Conservation (phyloP, 257 asterid species). For the Ocimum tenuiflorum region DNA sequence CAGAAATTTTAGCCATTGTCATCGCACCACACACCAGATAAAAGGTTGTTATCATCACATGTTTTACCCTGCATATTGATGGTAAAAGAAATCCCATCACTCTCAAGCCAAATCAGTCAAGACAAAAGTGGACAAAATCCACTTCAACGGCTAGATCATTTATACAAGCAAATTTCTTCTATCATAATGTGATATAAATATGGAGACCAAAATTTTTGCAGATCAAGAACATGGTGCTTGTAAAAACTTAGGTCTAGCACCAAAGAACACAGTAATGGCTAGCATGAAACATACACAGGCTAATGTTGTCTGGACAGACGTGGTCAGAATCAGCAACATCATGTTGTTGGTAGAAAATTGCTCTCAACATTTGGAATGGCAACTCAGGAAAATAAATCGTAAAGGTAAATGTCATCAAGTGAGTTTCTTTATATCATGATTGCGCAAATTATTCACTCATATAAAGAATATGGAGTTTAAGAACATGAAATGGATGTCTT, state of each 20-base stretch:
- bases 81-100: conserved; percentile 2
- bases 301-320: background rate
- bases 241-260: background rate
- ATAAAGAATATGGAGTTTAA: conserved; percentile 4
- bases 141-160: background rate
- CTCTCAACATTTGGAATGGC: background rate
- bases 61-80: conserved; percentile 62
- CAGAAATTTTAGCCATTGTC: conserved; percentile 92
- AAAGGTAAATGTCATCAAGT: background rate
- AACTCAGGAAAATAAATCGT: background rate
- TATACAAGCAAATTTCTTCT: background rate
- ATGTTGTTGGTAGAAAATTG: background rate
- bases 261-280: background rate
- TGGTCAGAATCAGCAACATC: background rate
- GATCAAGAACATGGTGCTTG: background rate
- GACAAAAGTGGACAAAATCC: background rate
- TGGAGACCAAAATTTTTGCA: background rate
- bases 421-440: background rate
- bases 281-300: background rate
- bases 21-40: conserved; percentile 90
- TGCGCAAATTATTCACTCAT: background rate
- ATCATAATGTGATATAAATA: background rate
- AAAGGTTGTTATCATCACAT: conserved; percentile 66
- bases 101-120: background rate
- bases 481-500: background rate